Evolutionary conservation across 371 early-diverging fungal genomes (phyloP), one percentile per base, ranked within the genome.

Genomic region (Apophysomyces trapeziformis): DNA sequence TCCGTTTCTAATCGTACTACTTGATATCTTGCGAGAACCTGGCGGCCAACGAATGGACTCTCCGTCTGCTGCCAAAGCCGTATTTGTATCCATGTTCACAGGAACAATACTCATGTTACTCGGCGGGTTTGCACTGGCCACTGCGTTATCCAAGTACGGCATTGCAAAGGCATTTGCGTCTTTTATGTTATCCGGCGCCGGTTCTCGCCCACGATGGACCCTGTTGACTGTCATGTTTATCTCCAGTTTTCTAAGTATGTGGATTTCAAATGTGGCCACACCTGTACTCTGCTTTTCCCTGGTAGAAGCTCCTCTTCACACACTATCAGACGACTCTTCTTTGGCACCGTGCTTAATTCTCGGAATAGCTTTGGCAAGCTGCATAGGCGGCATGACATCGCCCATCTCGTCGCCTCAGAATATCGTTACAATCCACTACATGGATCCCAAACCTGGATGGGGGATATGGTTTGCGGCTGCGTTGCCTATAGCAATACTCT

Each of bases 331-430:
- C 63, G 74, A 80, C 39, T 86, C 54, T 50, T 11, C 21, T 7
- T 76, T 80, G 18, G 79, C 61, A 13, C 90, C 90, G 12, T 89
- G 92, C 56, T 80, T 98, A 21, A 88, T 98, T 54, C 80, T 98
- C n/a, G 98, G 97, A 5, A 96, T 97, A 63, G 97, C 98, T 1
- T 75, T 98, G 61, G 96, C 96, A 1, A 90, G 95, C 37, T 96
- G 97, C 67, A 89, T 98, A 26, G 98, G 97, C 44, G 97, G 97
- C 6, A 93, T 97, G 94, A 89, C 95, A 0, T 92, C 95, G 7
- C 98, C 98, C 1, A 98, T 98, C 69, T 85, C 94, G 5, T 94
- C 95, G 4, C 98, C 98, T 9, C 97, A 98, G 69, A 97, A 97
- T 77, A 89, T 90, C 62, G 88, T 97, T 57, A 89, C 96, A 1